Percentiles rank a stretch among this genome's conserved stretches.
phyloP scores from a whole-genome alignment of 2,329 filamentous ascomycete genomes.

The Lithohypha guttulata region DNA sequence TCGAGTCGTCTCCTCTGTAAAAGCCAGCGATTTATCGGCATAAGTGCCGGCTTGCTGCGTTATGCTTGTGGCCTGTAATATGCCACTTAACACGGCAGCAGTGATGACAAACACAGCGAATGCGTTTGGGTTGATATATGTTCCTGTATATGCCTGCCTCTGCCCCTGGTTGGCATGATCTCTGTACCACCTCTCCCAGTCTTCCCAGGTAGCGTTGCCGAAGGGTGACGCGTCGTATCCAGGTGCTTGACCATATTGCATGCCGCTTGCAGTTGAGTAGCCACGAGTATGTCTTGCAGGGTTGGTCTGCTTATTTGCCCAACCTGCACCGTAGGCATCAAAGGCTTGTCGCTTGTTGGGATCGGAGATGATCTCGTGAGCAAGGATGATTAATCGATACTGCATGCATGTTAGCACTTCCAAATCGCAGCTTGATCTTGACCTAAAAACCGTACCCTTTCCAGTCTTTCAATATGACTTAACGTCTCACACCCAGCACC shows the following conservation, averaged over 20 bases:
- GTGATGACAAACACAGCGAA: slow-evolving; percentile 65
- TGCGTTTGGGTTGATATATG: slow-evolving; percentile 66
- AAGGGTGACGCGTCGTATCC: slow-evolving; percentile 40
- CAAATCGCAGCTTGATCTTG: neutral
- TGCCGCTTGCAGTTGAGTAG: slow-evolving; percentile 20
- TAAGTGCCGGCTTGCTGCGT: slow-evolving; percentile 51
- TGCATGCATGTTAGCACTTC: slow-evolving; percentile 32
- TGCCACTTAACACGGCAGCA: slow-evolving; percentile 57
- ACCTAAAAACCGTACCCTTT: slow-evolving; percentile 29
- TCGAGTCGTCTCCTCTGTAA: slow-evolving; percentile 54
- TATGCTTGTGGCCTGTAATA: slow-evolving; percentile 62
- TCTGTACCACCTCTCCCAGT: slow-evolving; percentile 78
- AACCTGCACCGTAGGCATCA: slow-evolving; percentile 71
- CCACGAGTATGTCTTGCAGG: slow-evolving; percentile 21
- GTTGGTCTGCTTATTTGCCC: slow-evolving; percentile 41
- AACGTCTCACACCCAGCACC: slow-evolving; percentile 35
- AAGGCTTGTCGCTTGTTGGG: slow-evolving; percentile 68
- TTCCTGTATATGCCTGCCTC: slow-evolving; percentile 35
- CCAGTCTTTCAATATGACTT: slow-evolving; percentile 56
- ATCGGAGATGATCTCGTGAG: slow-evolving; percentile 79
- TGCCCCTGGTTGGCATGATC: slow-evolving; percentile 34
- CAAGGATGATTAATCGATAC: slow-evolving; percentile 78
- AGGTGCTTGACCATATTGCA: slow-evolving; percentile 26
- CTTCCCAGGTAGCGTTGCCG: slow-evolving; percentile 90
- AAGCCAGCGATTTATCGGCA: slow-evolving; percentile 54